Evolutionary conservation across 352 stramenopile species (phyloP).

Genomic region (Phytopythium kandeliae): DNA sequence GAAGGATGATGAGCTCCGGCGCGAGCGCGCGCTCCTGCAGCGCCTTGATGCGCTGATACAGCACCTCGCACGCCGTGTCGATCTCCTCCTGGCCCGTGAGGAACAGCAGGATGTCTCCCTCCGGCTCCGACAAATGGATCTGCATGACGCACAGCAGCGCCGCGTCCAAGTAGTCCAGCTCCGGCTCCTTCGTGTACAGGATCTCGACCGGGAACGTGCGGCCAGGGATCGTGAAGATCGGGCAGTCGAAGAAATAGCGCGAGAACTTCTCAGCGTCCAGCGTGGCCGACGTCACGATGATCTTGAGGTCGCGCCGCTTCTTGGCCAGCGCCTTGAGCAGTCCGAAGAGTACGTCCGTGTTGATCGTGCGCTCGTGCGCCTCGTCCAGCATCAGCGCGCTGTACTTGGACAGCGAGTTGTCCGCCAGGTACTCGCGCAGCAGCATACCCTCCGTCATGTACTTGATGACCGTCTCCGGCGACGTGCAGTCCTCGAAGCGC

Average conservation of each 20-base stretch:
- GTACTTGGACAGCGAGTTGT: conserved; percentile 74
- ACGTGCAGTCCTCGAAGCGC: conserved; percentile 95
- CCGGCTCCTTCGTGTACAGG: conserved; percentile 98
- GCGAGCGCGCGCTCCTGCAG: too few relatives aligned
- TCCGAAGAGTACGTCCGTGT: conserved; percentile 96
- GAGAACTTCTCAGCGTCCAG: conserved; percentile 97
- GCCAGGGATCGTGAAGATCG: conserved; percentile 93
- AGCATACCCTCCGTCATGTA: conserved; percentile 99
- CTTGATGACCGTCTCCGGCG: conserved; percentile 90
- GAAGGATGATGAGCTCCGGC: too few relatives aligned
- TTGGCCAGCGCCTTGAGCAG: conserved; percentile 93
- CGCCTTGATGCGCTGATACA: conserved; percentile 83
- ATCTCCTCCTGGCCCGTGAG: conserved; percentile 97
- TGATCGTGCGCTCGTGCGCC: conserved; percentile 96
- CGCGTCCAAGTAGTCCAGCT: conserved; percentile 95
- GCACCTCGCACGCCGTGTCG: conserved; percentile 33
- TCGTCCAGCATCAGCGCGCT: conserved; percentile 92
- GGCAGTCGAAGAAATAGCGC: conserved; percentile 88
- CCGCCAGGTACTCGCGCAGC: conserved; percentile 94
- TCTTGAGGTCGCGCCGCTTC: conserved; percentile 78
- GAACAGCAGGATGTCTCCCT: conserved; percentile 97
- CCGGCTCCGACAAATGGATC: conserved; percentile 97
- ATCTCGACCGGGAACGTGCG: conserved; percentile 96
- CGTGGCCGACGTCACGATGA: conserved; percentile 98
- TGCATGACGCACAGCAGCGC: conserved; percentile 95